Conservation (phyloP, 2,329 filamentous ascomycete genomes). For the Venturia nashicola region DNA sequence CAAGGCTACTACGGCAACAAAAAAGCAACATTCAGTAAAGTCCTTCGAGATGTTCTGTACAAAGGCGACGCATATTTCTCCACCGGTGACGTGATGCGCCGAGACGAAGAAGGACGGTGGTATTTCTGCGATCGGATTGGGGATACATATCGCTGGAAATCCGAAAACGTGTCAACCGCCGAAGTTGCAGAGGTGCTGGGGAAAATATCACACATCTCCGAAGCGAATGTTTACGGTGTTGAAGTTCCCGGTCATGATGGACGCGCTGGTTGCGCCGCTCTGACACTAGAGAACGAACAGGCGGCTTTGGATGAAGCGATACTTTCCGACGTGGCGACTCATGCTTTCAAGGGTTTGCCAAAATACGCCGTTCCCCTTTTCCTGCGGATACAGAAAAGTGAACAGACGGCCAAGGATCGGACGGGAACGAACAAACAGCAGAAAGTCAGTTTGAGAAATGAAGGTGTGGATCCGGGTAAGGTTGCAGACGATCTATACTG, state of each 20-base stretch:
- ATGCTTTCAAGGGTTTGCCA: constrained; percentile 49
- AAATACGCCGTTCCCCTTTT: constrained; percentile 69
- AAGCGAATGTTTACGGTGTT: constrained; percentile 78
- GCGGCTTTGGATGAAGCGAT: constrained; percentile 24
- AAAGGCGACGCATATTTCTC: constrained; percentile 76
- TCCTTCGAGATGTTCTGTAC: constrained; percentile 58
- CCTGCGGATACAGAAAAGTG: constrained; percentile 48
- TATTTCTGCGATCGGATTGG: constrained; percentile 75
- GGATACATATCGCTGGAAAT: constrained; percentile 71
- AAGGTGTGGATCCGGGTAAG: constrained; percentile 56
- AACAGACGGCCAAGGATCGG: constrained; percentile 43
- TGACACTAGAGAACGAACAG: constrained; percentile 37
- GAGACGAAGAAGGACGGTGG: constrained; percentile 56
- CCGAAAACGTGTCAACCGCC: constrained; percentile 30
- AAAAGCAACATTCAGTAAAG: constrained; percentile 58
- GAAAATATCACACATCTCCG: constrained; percentile 31
- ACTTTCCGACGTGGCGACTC: constrained; percentile 48
- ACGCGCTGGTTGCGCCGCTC: constrained; percentile 66
- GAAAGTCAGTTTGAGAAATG: constrained; percentile 58
- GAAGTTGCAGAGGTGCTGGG: constrained; percentile 72
- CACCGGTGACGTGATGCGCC: constrained; percentile 69
- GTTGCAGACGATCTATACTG: constrained; percentile 45
- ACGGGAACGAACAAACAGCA: constrained; percentile 87
- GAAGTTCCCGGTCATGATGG: constrained; percentile 70
- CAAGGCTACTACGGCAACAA: constrained; percentile 73